Evolutionary conservation across 139 green algal genomes (phyloP), one percentile per base, ranked within the genome.

Genomic region (Ulvella scutata): DNA sequence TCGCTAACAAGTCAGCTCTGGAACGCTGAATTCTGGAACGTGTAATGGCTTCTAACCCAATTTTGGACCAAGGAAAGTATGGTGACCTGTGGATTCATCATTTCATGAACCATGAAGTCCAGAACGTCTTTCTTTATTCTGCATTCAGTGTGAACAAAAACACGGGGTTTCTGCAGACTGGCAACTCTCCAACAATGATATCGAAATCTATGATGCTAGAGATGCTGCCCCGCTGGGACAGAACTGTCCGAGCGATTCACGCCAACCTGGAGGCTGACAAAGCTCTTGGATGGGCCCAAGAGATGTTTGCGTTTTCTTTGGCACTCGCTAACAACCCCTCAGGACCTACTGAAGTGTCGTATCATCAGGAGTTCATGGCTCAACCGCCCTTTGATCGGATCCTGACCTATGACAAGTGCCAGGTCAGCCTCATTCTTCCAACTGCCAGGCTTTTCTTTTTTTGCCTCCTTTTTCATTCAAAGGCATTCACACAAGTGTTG

Each of bases 241-340:
- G 80, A 39, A 43, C 82, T 28, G 74, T 78, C 2, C 43, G 90
- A 3, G 36, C 43, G 26, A 82, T 93, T 28, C 89, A 93, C 74
- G 39, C 78, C 6, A 85, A 93, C 72, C 31, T 37, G 4, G 83
- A 85, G 74, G 84, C 84, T 21, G 78, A 90, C 74, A 78, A 84
- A 61, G 82, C 78, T 13, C 92, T 86, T 72, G 88, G 88, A 62
- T 94, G 89, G 88, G 85, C 91, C 35, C 85, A 87, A 51, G 88
- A 92, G 72, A 92, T 92, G 86, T 88, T 84, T 59, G 82, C 80
- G 21, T 88, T 74, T 31, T 76, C 38, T 4, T 75, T 87, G 31
- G 82, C 84, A 9, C 51, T 73, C 21, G 79, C 84, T n/a, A 77
- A 77, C 29, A 44, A 43, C 3, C 38, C 40, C 28, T 72, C 61